phyloP scores from a whole-genome alignment of 805 yeast genomes.

The Cyberlindnera petersonii region DNA sequence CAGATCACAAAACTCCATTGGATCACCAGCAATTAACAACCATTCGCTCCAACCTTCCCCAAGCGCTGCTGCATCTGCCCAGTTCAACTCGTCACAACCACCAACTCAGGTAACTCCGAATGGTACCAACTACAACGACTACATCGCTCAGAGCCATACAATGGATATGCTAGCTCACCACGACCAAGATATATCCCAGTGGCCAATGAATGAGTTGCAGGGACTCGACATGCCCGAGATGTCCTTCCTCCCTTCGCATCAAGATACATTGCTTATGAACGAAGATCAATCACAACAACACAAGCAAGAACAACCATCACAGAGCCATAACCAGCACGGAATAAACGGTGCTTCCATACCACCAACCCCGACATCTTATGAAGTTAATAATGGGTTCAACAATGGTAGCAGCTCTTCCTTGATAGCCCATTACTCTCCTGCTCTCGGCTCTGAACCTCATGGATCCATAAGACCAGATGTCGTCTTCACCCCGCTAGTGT shows the following conservation, averaged over 20 bases:
- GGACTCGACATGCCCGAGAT: conserved; percentile 11
- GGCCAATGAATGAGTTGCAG: conserved; percentile 10
- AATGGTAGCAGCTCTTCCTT: conserved; percentile 10
- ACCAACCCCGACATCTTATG: conserved; percentile 25
- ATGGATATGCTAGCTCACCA: conserved; percentile 9
- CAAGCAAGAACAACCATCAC: conserved; percentile 1
- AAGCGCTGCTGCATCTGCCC: background rate
- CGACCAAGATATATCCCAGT: conserved; percentile 2
- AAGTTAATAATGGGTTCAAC: conserved; percentile 11
- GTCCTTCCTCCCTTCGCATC: conserved; percentile 12
- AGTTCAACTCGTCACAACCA: too few relatives aligned
- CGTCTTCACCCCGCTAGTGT: conserved; percentile 69
- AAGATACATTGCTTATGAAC: background rate
- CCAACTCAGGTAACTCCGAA: too few relatives aligned
- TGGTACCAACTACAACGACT: conserved; percentile 2
- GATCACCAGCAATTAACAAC: too few relatives aligned
- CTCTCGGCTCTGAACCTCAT: conserved; percentile 9
- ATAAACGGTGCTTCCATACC: conserved; percentile 10
- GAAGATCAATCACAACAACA: conserved; percentile 1
- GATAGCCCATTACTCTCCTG: conserved; percentile 20
- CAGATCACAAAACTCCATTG: too few relatives aligned
- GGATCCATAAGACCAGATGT: conserved; percentile 48
- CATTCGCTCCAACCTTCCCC: background rate
- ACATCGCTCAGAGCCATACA: conserved; percentile 3
- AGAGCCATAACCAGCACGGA: conserved; percentile 1